Conservation (phyloP, 495 filamentous ascomycete species). For the Trichoderma virens region DNA sequence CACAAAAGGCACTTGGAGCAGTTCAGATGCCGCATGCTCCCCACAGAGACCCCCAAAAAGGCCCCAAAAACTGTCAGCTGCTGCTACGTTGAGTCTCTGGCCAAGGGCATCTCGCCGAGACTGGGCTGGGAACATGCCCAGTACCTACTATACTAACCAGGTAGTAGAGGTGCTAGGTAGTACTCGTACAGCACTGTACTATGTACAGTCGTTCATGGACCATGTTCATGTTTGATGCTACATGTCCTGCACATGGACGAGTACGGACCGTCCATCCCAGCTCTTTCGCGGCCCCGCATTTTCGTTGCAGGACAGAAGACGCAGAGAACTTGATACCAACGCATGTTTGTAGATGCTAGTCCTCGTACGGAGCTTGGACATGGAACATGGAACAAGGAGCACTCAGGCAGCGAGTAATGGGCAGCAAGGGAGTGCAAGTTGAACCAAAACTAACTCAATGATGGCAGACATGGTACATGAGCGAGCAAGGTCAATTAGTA, state of each 20-base stretch:
- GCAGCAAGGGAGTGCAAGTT: not conserved
- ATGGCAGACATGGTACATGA: no score
- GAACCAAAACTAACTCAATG: no score
- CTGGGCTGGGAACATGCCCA: not conserved
- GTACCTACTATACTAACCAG: no score
- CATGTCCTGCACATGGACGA: no score
- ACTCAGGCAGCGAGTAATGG: not conserved
- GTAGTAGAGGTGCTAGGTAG: no score
- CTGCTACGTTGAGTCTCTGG: slow-evolving; percentile 8
- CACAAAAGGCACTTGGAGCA: not conserved
- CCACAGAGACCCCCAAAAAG: not conserved
- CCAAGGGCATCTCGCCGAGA: not conserved
- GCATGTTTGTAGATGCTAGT: no score
- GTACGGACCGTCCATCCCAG: not conserved
- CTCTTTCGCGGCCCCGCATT: not conserved
- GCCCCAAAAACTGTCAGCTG: not conserved
- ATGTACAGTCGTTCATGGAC: no score
- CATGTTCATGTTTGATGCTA: not conserved
- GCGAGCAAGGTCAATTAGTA: no score
- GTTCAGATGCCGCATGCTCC: slow-evolving; percentile 1
- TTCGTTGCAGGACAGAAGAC: not conserved
- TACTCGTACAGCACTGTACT: no score
- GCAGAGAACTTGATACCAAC: not conserved
- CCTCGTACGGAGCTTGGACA: no score
- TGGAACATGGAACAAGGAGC: not conserved